These are phyloP conservation scores for Centrapalus pauciflorus DNA, from an alignment of 129 eudicot genomes.

Conservation along the genomic window DNA sequence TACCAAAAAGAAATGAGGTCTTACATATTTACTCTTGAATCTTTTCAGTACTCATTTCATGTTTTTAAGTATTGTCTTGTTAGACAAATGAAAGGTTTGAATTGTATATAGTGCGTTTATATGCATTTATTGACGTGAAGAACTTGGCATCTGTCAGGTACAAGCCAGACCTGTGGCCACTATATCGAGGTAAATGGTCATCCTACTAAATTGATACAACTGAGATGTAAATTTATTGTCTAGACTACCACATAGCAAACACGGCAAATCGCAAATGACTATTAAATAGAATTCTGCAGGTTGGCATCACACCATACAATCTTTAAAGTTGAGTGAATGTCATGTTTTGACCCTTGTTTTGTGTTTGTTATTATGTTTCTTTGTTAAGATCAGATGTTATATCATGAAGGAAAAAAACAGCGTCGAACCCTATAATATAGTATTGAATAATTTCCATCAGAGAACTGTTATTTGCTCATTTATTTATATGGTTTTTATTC, in stretches of 20 bases:
- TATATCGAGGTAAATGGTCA: slow-evolving; percentile 73
- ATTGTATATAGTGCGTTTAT: neutral
- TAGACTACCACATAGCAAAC: neutral
- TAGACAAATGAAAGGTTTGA: slow-evolving; percentile 1
- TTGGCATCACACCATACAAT: neutral
- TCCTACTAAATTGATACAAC: neutral
- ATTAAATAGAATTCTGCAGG: neutral
- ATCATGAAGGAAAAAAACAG: neutral
- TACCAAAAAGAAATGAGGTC: slow-evolving; percentile 97
- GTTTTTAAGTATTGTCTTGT: neutral
- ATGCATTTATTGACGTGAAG: slow-evolving; percentile 5
- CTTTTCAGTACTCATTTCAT: neutral
- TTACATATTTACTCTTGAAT: slow-evolving; percentile 1
- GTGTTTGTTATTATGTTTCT: neutral
- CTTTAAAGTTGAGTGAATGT: neutral
- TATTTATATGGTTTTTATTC: neutral
- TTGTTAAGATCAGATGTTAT: neutral
- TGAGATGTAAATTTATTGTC: neutral
- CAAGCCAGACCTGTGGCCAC: slow-evolving; percentile 89
- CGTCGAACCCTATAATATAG: too few species aligned
- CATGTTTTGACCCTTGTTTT: neutral
- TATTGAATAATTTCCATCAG: neutral
- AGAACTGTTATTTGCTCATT: too few species aligned
- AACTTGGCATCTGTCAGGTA: slow-evolving; percentile 37
- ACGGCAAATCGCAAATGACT: neutral